phyloP scores from a whole-genome alignment of 257 asterid genomes.

The Nicotiana undulata region DNA sequence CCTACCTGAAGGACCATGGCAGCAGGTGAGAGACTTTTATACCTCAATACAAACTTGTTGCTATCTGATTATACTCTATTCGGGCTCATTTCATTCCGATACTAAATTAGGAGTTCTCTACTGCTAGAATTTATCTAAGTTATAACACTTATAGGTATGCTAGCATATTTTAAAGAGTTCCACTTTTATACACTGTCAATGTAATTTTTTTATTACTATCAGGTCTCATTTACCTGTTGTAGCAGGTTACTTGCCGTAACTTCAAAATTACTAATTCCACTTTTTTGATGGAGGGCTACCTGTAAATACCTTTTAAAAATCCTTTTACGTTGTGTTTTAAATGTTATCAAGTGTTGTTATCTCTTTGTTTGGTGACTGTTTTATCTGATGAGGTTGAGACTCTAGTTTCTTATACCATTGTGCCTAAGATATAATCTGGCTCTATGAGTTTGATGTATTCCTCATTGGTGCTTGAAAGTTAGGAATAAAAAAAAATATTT shows the following conservation, averaged over 20 bases:
- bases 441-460: background rate
- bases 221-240: no score
- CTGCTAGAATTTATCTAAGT: background rate
- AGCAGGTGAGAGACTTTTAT: constrained; percentile 39
- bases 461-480: background rate
- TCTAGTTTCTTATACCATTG: background rate
- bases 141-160: background rate
- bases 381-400: background rate
- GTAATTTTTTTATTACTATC: no score
- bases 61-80: background rate
- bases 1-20: constrained; percentile 86
- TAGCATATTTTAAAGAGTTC: background rate
- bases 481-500: background rate
- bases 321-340: no score
- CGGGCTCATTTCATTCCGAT: background rate
- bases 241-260: no score
- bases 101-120: background rate
- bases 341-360: background rate
- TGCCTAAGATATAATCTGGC: background rate
- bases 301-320: no score
- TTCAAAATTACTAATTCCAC: no score
- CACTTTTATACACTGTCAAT: no score
- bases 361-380: background rate
- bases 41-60: background rate
- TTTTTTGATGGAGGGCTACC: no score